Conservation (phyloP, 2,329 filamentous ascomycete species). For the Penicillium vulpinum region DNA sequence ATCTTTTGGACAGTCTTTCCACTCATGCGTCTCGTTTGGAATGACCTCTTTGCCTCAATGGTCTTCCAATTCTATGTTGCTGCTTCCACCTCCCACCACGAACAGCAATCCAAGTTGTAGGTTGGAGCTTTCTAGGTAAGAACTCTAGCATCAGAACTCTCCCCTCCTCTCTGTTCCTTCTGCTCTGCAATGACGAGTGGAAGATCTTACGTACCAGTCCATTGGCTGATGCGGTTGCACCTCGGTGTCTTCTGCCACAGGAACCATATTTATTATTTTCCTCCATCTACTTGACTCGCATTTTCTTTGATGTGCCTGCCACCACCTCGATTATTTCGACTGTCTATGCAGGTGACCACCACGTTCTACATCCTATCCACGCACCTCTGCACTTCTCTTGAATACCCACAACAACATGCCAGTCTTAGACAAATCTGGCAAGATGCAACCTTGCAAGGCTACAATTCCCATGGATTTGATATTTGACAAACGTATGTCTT, state of each 20-base stretch:
- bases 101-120: background rate
- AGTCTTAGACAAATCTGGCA: too few species aligned
- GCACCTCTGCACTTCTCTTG: background rate
- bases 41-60: background rate
- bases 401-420: background rate
- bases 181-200: background rate
- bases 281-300: background rate
- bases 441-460: background rate
- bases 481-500: background rate
- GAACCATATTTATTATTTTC: too few species aligned
- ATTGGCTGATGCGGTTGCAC: background rate
- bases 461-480: background rate
- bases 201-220: background rate
- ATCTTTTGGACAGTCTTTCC: background rate
- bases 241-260: background rate
- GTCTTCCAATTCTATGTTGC: background rate
- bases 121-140: background rate
- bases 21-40: background rate
- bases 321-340: too few species aligned
- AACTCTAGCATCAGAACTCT: background rate
- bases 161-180: background rate
- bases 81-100: background rate
- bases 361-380: background rate
- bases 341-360: background rate
- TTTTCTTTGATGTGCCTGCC: background rate